Evolutionary conservation across 177 flowering plant genomes (phyloP), one percentile per base, ranked within the genome.

Genomic region (Tripterygium wilfordii): DNA sequence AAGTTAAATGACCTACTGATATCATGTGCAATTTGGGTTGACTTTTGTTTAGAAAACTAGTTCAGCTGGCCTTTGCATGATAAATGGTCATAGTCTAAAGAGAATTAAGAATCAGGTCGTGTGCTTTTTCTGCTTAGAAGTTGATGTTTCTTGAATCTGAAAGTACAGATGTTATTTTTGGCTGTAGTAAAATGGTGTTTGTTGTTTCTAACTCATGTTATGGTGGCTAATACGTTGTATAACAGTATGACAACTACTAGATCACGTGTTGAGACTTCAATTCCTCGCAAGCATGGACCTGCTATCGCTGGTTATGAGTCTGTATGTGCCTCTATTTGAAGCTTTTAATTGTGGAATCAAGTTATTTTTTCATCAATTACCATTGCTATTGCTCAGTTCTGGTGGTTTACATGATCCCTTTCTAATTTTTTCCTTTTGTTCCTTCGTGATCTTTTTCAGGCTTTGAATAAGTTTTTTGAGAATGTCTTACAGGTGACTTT

Each of bases 211-310:
- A 28, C 10, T 40, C n/a, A 40, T 25, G 24, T 0, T n/a, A 32
- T 17, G 23, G 23, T 12, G 10, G 28, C 14, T 30, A 13, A 49
- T 28, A 15, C 45, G 10, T n/a, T n/a, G n/a, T n/a, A n/a, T 27
- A 38, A 56, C 88, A 91, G 98, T 61, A 64, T 91, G 48, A 88
- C 98, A 41, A 71, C 60, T 54, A 83, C 86, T 54, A 82, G 94
- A 49, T 58, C 95, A 43, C 79, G 98, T 17, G 75, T 92, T 61
- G 98, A 88, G 65, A 66, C 80, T 42, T 82, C 98, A 10, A 92
- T 92, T 53, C 98, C 98, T 42, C 89, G 98, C 60, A 92, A 92
- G 73, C 96, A 92, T 66, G 96, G 98, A 13, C 96, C 96, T 69
- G 91, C 89, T 16, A 71, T 86, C 56, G 98, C 98, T 69, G 97